These are phyloP conservation scores for Canavalia gladiata DNA, from an alignment of 306 rosid genomes.

Conservation along the genomic window DNA sequence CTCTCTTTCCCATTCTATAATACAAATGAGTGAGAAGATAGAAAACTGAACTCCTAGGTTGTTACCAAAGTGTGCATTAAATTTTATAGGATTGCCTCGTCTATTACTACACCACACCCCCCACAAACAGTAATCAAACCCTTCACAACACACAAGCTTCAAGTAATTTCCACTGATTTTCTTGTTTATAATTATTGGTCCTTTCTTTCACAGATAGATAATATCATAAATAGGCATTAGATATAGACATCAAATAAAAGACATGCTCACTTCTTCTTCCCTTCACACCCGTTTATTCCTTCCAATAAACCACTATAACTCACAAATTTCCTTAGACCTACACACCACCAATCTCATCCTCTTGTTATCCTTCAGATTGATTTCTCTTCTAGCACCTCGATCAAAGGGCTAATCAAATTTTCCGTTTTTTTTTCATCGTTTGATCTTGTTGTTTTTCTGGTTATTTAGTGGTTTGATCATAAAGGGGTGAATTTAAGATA, in stretches of 20 bases:
- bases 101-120: constrained; percentile 46
- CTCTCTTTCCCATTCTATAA: constrained; percentile 54
- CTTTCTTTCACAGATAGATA: constrained; percentile 39
- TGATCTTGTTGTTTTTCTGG: not conserved
- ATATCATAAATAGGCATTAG: constrained; percentile 42
- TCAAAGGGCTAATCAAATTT: constrained; percentile 52
- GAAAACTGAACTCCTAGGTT: constrained; percentile 51
- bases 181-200: constrained; percentile 30
- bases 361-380: constrained; percentile 55
- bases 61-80: constrained; percentile 49
- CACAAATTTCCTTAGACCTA: constrained; percentile 17
- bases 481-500: constrained; percentile 44
- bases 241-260: constrained; percentile 53
- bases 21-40: constrained; percentile 46
- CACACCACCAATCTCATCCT: constrained; percentile 49
- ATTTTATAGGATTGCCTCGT: constrained; percentile 45
- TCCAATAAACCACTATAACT: constrained; percentile 45
- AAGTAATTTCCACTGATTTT: constrained; percentile 33
- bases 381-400: constrained; percentile 59
- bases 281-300: constrained; percentile 59
- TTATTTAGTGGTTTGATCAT: not conserved
- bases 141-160: constrained; percentile 47
- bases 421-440: not conserved
- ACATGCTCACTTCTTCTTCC: constrained; percentile 73
- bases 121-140: constrained; percentile 55